Base-by-base conservation (phyloP, 2,329 filamentous ascomycete genomes). In the Lachnellula hyalina region DNA sequence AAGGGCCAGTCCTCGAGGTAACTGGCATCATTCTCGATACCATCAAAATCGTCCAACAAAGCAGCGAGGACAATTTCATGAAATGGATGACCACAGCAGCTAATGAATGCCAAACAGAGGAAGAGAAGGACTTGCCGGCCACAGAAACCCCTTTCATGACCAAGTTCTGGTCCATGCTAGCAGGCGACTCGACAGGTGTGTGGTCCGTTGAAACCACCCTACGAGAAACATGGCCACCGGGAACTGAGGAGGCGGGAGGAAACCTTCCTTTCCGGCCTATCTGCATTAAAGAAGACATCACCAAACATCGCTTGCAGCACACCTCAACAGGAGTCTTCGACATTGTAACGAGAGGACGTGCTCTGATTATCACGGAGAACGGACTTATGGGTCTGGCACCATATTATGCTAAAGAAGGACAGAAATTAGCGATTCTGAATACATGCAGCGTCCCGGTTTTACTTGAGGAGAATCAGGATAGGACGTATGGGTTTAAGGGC, bases 321-420 rank as follows among this genome's bases (percentile, higher is more conserved):
- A 44, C 19, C 1, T 28, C 41, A 8, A 34, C 35, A 5, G 54
- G 53, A 19, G 14, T 53, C 34, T 47, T 32, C 9, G 5, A 14
- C 5, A 35, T 54, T 3, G 49, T 57, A 9, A 52, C 52, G 5
- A 49, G 41, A 19, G 56, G 56, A 36, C 32, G 56, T 38, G 32
- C 25, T 17, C 45, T 58, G 49, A 45, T 55, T 12, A 50, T 55
- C 36, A 58, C 56, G 5, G 47, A 55, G 25, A 42, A 44, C 14
- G 42, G 49, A 14, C 50, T 41, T 5, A 55, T 58, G 52, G 56
- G 52, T 41, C 35, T 58, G 14, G 52, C 49, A 5, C 56, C 52
- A 12, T 34, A 45, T 45, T 49, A 52, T 12, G 55, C 46, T 1
- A 32, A 50, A 23, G 45, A 34, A 11, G 55, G 55, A 14, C 44